These are phyloP conservation scores for Epicoccum nigrum DNA, from an alignment of 2,329 filamentous ascomycete species.

Conservation along the genomic window DNA sequence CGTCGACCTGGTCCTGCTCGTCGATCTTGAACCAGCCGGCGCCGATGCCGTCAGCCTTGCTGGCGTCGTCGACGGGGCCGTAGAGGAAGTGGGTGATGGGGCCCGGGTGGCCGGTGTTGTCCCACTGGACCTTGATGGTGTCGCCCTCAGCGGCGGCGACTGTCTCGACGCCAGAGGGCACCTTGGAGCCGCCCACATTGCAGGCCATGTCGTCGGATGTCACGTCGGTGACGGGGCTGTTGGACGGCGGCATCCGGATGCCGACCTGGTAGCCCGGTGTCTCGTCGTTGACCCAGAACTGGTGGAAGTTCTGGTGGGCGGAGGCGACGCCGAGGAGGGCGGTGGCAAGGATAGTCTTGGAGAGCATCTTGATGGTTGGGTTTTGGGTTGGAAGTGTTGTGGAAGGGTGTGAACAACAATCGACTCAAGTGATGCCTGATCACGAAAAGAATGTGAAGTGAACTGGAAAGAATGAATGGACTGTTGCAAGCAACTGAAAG, in stretches of 20 bases:
- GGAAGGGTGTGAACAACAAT: constrained; percentile 16
- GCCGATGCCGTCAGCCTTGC: constrained; percentile 37
- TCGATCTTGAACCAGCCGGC: constrained; percentile 49
- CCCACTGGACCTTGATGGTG: constrained; percentile 43
- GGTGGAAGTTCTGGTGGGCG: constrained; percentile 43
- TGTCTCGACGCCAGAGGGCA: constrained; percentile 37
- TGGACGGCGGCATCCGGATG: constrained; percentile 43
- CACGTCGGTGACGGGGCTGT: constrained; percentile 43
- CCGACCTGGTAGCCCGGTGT: constrained; percentile 41
- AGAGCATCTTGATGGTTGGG: constrained; percentile 34
- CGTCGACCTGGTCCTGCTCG: constrained; percentile 34
- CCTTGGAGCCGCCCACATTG: constrained; percentile 40
- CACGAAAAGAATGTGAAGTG: constrained; percentile 30
- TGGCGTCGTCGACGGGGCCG: constrained; percentile 62
- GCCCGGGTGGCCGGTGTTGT: constrained; percentile 42
- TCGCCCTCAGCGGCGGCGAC: constrained; percentile 38
- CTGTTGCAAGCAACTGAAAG: constrained; percentile 23
- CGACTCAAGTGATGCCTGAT: constrained; percentile 30
- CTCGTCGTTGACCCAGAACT: constrained; percentile 40
- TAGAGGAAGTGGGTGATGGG: constrained; percentile 46
- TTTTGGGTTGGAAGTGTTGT: constrained; percentile 13
- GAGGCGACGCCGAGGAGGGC: constrained; percentile 36
- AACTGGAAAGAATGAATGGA: constrained; percentile 28
- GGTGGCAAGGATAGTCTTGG: constrained; percentile 34
- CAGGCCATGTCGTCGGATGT: constrained; percentile 43